A percentile compares a stretch with the other conserved stretches of the same genome.
Conservation (phyloP, 306 rosid genomes). For the Carpinus viminea region DNA sequence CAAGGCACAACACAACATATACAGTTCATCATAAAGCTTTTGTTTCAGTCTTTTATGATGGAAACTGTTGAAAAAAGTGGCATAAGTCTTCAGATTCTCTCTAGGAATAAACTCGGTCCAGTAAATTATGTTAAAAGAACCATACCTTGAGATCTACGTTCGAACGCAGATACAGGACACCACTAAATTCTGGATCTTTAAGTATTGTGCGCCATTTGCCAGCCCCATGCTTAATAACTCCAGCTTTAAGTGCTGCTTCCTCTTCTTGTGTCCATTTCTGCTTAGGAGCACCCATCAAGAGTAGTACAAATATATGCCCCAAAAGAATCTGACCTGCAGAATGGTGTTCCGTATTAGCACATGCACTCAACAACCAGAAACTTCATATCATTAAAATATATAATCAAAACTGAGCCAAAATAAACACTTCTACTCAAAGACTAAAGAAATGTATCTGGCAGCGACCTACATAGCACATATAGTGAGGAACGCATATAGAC, state of each 20-base stretch:
- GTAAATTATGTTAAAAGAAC: conserved; percentile 18
- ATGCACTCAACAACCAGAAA: neutral
- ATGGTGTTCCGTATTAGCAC: conserved; percentile 3
- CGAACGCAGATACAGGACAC: conserved; percentile 78
- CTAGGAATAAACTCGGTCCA: neutral
- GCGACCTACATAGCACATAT: neutral
- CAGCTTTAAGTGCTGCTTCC: conserved; percentile 95
- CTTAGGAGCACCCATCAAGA: conserved; percentile 94
- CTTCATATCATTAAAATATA: neutral
- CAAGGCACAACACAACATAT: too few relatives aligned
- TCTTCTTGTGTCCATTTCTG: conserved; percentile 94
- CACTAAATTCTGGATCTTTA: conserved; percentile 84
- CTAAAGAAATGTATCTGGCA: neutral
- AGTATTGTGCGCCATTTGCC: conserved; percentile 99
- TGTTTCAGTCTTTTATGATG: conserved; percentile 1
- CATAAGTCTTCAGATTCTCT: neutral
- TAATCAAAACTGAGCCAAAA: conserved; percentile 1
- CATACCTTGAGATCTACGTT: conserved; percentile 97
- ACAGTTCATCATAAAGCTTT: conserved; percentile 20
- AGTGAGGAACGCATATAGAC: too few relatives aligned
- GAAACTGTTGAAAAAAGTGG: neutral
- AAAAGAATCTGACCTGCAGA: conserved; percentile 36
- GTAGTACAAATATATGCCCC: conserved; percentile 27
- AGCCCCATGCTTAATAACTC: conserved; percentile 94
- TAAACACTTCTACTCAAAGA: neutral